Evolutionary conservation across 345 rosid genomes (phyloP).

Genomic region (Limnanthes douglasii): DNA sequence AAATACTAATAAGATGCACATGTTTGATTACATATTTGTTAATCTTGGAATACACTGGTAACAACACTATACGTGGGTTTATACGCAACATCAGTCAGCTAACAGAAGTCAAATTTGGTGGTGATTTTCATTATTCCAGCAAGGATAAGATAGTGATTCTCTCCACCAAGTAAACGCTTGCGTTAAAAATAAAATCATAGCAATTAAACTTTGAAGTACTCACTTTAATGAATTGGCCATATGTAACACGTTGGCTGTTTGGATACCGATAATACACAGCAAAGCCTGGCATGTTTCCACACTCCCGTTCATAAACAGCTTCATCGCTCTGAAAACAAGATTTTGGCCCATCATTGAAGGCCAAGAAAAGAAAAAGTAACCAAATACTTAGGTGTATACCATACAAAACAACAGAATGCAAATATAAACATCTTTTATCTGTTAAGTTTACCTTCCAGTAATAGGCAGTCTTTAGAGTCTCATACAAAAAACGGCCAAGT

Average conservation of each 20-base stretch:
- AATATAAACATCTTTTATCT: neutral
- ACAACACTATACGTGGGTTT: too few species aligned
- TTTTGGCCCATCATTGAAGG: slow-evolving; percentile 9
- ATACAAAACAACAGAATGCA: neutral
- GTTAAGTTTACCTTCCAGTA: slow-evolving; percentile 73
- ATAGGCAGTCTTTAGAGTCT: slow-evolving; percentile 92
- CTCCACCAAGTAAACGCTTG: too few species aligned
- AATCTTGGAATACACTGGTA: too few species aligned
- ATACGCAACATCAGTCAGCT: too few species aligned
- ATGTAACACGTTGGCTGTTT: slow-evolving; percentile 93
- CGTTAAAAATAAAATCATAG: slow-evolving; percentile 1
- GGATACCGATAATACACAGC: slow-evolving; percentile 97
- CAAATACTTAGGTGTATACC: neutral
- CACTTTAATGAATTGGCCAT: slow-evolving; percentile 98
- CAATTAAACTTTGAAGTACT: slow-evolving; percentile 10
- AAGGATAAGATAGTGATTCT: too few species aligned
- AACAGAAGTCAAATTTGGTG: too few species aligned
- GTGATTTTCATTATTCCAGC: too few species aligned
- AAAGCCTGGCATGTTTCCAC: slow-evolving; percentile 99
- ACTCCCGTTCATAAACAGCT: slow-evolving; percentile 84
- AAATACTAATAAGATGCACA: too few species aligned
- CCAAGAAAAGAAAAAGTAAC: slow-evolving; percentile 1
- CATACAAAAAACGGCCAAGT: slow-evolving; percentile 85
- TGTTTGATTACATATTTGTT: too few species aligned
- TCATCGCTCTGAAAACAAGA: slow-evolving; percentile 64